Conservation (phyloP, 768 basidiomycete species). For the Gyrodon lividus region DNA sequence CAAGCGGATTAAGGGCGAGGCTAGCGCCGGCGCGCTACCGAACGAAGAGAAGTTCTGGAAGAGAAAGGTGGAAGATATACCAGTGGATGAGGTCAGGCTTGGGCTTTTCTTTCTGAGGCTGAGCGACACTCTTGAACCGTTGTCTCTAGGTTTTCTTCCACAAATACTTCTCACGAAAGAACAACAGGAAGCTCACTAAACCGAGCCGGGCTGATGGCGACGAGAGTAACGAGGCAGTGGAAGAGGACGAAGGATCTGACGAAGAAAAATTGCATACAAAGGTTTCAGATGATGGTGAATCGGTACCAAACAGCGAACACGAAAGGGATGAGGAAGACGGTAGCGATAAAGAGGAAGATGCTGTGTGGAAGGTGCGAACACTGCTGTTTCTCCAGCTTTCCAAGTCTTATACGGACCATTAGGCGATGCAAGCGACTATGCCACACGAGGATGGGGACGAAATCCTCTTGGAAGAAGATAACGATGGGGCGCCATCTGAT, state of each 20-base stretch:
- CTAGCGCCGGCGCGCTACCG: constrained; percentile 47
- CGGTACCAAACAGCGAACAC: constrained; percentile 23
- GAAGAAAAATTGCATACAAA: constrained; percentile 31
- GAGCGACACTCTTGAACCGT: neutral
- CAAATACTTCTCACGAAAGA: constrained; percentile 78
- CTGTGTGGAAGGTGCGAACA: constrained; percentile 80
- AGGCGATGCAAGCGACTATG: constrained; percentile 92
- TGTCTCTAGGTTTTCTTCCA: constrained; percentile 78
- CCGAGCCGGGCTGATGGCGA: constrained; percentile 39
- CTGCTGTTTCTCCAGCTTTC: neutral
- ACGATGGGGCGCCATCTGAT: constrained; percentile 30
- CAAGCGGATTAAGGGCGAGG: constrained; percentile 66
- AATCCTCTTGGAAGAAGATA: constrained; percentile 39
- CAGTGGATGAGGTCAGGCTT: constrained; percentile 76
- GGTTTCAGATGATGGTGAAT: constrained; percentile 27
- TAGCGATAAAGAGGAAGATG: constrained; percentile 59
- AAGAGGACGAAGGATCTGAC: constrained; percentile 27
- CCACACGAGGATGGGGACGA: constrained; percentile 57
- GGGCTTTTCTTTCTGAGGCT: constrained; percentile 16
- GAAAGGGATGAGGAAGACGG: constrained; percentile 40
- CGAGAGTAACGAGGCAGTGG: constrained; percentile 24
- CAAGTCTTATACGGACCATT: neutral
- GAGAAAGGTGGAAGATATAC: constrained; percentile 66
- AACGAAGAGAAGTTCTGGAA: constrained; percentile 79
- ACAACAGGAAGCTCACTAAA: constrained; percentile 50